A percentile compares a stretch with the other conserved stretches of the same genome.
Evolutionary conservation across 2,329 filamentous ascomycete genomes (phyloP).

Genomic region (Amylocarpus encephaloides): DNA sequence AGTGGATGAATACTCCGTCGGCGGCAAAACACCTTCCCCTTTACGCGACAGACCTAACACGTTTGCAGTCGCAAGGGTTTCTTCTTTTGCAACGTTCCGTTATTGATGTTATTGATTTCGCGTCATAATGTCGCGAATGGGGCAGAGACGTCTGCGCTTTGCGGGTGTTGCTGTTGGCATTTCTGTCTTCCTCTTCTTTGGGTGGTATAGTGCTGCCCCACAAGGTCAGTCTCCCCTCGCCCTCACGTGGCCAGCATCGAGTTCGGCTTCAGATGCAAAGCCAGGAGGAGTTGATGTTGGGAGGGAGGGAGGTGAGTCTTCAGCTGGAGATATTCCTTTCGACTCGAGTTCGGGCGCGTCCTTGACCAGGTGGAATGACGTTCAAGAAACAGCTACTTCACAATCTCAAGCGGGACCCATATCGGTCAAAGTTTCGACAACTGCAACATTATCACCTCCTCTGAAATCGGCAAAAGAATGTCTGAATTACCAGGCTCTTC

Average conservation of each 20-base stretch:
- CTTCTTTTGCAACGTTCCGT: background rate
- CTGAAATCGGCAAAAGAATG: conserved; percentile 12
- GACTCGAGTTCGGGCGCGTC: background rate
- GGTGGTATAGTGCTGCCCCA: background rate
- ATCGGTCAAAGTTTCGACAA: background rate
- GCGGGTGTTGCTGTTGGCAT: conserved; percentile 7
- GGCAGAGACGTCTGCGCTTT: conserved; percentile 6
- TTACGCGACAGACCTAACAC: background rate
- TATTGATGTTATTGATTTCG: background rate
- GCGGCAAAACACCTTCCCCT: background rate
- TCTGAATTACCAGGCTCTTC: conserved; percentile 19
- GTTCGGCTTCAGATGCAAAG: background rate
- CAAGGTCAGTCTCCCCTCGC: conserved; percentile 4
- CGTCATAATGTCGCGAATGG: background rate
- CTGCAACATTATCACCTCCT: background rate
- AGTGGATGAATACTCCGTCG: too few species aligned
- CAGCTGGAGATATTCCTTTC: background rate
- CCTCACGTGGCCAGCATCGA: conserved; percentile 8
- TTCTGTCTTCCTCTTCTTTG: conserved; percentile 8
- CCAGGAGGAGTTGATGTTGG: background rate
- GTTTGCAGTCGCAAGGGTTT: background rate
- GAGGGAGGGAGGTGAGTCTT: background rate
- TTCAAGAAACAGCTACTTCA: background rate
- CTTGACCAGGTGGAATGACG: too few species aligned
- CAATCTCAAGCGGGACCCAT: background rate